Percentiles rank a stretch among this genome's conserved stretches.
Conservation (phyloP, 768 basidiomycete species). For the Lanmaoa rubissima region DNA sequence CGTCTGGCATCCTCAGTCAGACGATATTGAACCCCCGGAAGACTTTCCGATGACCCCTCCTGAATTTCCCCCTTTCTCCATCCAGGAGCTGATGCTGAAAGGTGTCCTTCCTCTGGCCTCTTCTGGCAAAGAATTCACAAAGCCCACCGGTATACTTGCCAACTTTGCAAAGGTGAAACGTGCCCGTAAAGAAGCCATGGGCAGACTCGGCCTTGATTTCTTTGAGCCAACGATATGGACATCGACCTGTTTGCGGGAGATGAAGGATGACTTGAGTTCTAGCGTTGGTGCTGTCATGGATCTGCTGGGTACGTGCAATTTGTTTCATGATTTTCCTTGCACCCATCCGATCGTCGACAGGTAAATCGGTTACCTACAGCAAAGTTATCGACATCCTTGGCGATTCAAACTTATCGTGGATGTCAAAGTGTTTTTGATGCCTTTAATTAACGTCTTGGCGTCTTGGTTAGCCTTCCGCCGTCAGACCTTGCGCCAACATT, state of each 20-base stretch:
- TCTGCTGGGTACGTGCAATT: constrained; percentile 64
- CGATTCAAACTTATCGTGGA: constrained; percentile 68
- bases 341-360: constrained; percentile 37
- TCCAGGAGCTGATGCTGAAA: constrained; percentile 72
- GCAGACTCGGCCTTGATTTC: constrained; percentile 83
- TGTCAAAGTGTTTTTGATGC: constrained; percentile 14
- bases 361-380: constrained; percentile 77
- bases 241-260: constrained; percentile 81
- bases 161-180: constrained; percentile 80
- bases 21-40: constrained; percentile 22
- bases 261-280: constrained; percentile 96
- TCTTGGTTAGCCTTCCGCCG: constrained; percentile 59
- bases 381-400: constrained; percentile 77
- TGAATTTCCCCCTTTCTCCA: constrained; percentile 73
- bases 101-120: constrained; percentile 82
- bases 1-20: constrained; percentile 54
- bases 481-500: constrained; percentile 80
- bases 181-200: constrained; percentile 87
- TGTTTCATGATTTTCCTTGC: not conserved
- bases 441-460: constrained; percentile 2
- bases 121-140: constrained; percentile 89
- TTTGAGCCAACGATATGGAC: constrained; percentile 85
- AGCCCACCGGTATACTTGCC: constrained; percentile 67
- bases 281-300: constrained; percentile 98
- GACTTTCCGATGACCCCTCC: constrained; percentile 38